A percentile compares a stretch with the other conserved stretches of the same genome.
Conservation (phyloP, 805 yeast genomes). For the Candida germanica region DNA sequence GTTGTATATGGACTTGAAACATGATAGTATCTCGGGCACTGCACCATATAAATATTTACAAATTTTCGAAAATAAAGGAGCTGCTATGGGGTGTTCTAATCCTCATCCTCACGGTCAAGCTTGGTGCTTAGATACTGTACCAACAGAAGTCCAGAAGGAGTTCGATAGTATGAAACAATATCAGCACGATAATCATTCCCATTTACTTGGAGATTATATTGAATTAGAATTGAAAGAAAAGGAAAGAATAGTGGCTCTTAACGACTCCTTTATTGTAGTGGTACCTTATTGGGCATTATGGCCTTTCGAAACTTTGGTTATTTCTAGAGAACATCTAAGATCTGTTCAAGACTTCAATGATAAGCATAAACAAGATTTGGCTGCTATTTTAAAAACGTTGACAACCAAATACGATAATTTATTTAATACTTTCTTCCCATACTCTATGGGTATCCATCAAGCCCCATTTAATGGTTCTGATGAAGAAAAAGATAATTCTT, state of each 20-base stretch:
- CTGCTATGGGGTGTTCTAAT: slow-evolving; percentile 80
- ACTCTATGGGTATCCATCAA: slow-evolving; percentile 81
- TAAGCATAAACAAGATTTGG: slow-evolving; percentile 52
- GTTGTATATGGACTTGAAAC: slow-evolving; percentile 45
- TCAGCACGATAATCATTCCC: slow-evolving; percentile 34
- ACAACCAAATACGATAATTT: slow-evolving; percentile 70
- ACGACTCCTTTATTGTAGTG: slow-evolving; percentile 61
- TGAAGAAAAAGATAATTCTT: slow-evolving; percentile 40
- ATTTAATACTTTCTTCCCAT: slow-evolving; percentile 68
- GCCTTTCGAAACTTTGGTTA: slow-evolving; percentile 73
- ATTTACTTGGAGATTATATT: slow-evolving; percentile 63
- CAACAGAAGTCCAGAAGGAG: slow-evolving; percentile 65
- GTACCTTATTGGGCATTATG: slow-evolving; percentile 83
- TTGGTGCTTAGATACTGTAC: slow-evolving; percentile 66
- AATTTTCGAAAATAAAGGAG: slow-evolving; percentile 74
- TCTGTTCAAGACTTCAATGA: slow-evolving; percentile 47
- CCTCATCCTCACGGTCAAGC: slow-evolving; percentile 85
- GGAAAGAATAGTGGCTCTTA: slow-evolving; percentile 53
- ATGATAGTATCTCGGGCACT: slow-evolving; percentile 30
- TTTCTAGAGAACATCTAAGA: slow-evolving; percentile 53
- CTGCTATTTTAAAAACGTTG: slow-evolving; percentile 47
- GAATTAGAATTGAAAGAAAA: slow-evolving; percentile 48
- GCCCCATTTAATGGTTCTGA: slow-evolving; percentile 52
- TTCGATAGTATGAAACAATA: slow-evolving; percentile 50
- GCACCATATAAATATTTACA: slow-evolving; percentile 59